phyloP scores from a whole-genome alignment of 106 monocot species.

The Chionographis japonica region DNA sequence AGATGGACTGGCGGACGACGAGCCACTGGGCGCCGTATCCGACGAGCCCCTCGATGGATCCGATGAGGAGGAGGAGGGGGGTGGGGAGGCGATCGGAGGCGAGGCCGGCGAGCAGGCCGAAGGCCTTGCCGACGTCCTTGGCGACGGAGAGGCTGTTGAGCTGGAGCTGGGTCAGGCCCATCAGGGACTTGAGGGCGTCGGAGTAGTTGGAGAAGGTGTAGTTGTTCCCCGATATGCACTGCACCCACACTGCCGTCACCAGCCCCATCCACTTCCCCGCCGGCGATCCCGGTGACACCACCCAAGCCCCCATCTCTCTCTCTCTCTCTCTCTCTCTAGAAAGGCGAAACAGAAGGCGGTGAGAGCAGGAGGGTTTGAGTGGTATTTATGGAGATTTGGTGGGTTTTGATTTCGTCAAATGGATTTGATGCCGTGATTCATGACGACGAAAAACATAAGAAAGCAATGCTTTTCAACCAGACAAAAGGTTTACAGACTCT shows the following conservation, averaged over 20 bases:
- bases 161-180: conserved; percentile 69
- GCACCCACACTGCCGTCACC: conserved; percentile 91
- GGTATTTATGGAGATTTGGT: too few relatives aligned
- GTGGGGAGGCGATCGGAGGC: conserved; percentile 77
- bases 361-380: too few relatives aligned
- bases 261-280: conserved; percentile 72
- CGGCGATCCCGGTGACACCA: conserved; percentile 1
- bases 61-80: conserved; percentile 59
- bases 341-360: too few relatives aligned
- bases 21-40: conserved; percentile 85
- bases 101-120: conserved; percentile 79
- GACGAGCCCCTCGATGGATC: conserved; percentile 71
- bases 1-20: conserved; percentile 58
- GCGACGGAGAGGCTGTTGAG: conserved; percentile 86
- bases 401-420: too few relatives aligned
- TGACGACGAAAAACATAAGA: too few relatives aligned
- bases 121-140: conserved; percentile 90
- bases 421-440: too few relatives aligned
- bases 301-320: conserved; percentile 1
- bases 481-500: too few relatives aligned
- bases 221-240: conserved; percentile 91
- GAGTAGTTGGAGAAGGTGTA: conserved; percentile 96
- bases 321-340: not conserved
- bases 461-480: too few relatives aligned
- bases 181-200: conserved; percentile 62